Base-by-base conservation (phyloP, 768 basidiomycete species). In the Tulasnella sp. region DNA sequence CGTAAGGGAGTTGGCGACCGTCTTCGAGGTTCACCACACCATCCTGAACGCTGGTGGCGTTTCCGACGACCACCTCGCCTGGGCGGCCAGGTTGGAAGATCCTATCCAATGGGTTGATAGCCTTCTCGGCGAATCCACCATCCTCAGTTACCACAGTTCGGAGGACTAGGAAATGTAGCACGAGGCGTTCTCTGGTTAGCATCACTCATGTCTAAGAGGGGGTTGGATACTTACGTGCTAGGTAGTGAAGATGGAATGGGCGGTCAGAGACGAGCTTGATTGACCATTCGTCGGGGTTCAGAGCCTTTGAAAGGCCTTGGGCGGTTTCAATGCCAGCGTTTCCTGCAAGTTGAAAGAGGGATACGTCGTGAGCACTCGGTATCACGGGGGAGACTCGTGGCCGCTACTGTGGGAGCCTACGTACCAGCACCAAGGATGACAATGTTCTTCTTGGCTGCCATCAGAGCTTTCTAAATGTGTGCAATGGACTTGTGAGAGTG, bases 401-500 rank as follows among this genome's bases (percentile, higher is more conserved):
- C 11, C 12, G 64, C 4, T 37, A 3, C 0, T 37, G n/a, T 37
- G 31, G 3, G 24, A 54, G 31, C n/a, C n/a, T 28, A 77, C 76
- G 7, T 24, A 77, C 91, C 92, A 41, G 90, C 93, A 64, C 91
- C 91, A 76, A 92, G 85, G 81, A 93, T 86, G 44, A 93, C 86
- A 82, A 87, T 84, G 80, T 85, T 86, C 79, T 84, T 84, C 80
- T 83, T 83, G 46, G 80, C 7, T 8, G 79, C 79, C 75, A 80
- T 77, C 37, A 75, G 20, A 34, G 14, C 12, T 22, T 22, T 24
- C 41, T 42, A 42, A 9, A 42, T 9, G 42, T 14, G 42, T 42
- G 42, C 46, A 46, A 46, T 46, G 1, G 46, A 46, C 16, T 16
- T 46, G 14, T 1, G 1, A 18, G 46, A 18, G 46, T 14, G 46